Evolutionary conservation across 345 rosid genomes (phyloP).

Genomic region (Citrus trifoliata): DNA sequence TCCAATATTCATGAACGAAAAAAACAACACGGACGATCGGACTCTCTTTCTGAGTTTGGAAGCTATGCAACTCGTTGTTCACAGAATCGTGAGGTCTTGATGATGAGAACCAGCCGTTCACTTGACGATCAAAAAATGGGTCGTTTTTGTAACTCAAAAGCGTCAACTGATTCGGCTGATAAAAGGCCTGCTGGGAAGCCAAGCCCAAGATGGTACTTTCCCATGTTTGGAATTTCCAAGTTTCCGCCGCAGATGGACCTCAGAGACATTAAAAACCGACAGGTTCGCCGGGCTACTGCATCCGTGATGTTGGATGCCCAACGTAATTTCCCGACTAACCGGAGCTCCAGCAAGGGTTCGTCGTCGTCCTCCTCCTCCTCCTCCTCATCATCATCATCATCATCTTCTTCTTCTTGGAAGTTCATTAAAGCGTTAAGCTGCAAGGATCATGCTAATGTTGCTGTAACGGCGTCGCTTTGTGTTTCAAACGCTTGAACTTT

Average conservation of each 20-base stretch:
- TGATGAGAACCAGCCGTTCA: neutral
- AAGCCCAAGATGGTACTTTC: conserved; percentile 51
- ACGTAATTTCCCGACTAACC: conserved; percentile 16
- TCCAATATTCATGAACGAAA: too few relatives aligned
- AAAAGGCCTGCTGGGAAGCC: too few relatives aligned
- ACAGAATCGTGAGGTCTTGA: too few relatives aligned
- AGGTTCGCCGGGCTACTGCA: conserved; percentile 43
- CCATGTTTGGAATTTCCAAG: conserved; percentile 61
- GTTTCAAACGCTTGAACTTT: conserved; percentile 22
- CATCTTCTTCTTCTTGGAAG: conserved; percentile 28
- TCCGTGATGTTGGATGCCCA: conserved; percentile 30
- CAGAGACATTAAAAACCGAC: conserved; percentile 63
- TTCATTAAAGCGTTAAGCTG: conserved; percentile 66
- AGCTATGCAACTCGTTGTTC: neutral
- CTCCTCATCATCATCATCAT: too few relatives aligned
- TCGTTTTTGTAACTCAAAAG: neutral
- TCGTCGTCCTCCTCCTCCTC: too few relatives aligned
- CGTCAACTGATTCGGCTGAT: neutral
- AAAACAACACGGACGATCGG: neutral
- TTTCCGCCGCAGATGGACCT: conserved; percentile 62
- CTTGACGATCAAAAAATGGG: neutral
- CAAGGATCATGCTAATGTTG: conserved; percentile 47
- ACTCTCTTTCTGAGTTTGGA: neutral
- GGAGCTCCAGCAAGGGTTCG: conserved; percentile 26
- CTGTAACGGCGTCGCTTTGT: conserved; percentile 52